These are phyloP conservation scores for Polyrhizophydium stewartii DNA, from an alignment of 371 early-diverging fungal genomes.

Conservation along the genomic window DNA sequence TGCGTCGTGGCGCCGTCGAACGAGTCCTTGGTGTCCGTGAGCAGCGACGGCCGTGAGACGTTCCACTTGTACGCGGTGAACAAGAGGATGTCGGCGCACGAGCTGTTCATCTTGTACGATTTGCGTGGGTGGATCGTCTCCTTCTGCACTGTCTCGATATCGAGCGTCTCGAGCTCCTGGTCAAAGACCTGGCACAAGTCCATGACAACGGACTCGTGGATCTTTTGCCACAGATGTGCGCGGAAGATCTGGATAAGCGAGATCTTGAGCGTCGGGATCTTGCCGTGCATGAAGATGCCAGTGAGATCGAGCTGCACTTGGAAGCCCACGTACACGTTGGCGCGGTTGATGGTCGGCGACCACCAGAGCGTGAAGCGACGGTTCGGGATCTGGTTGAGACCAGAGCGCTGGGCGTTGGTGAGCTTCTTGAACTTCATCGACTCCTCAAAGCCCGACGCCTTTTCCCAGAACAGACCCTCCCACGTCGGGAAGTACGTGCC, in stretches of 20 bases:
- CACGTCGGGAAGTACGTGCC: constrained; percentile 96
- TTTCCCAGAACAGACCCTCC: constrained; percentile 99
- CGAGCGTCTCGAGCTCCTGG: constrained; percentile 95
- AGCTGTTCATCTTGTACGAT: constrained; percentile 96
- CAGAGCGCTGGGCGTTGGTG: constrained; percentile 98
- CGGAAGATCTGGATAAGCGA: constrained; percentile 99
- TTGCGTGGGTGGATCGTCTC: constrained; percentile 98
- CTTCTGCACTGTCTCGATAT: constrained; percentile 98
- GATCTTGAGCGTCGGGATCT: constrained; percentile 98
- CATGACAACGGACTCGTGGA: constrained; percentile 70
- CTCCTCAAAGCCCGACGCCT: constrained; percentile 44
- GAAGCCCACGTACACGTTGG: constrained; percentile 99
- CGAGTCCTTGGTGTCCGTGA: constrained; percentile 85
- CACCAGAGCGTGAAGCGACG: constrained; percentile 99
- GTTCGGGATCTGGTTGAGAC: constrained; percentile 99
- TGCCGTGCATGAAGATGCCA: constrained; percentile 99
- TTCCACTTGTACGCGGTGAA: constrained; percentile 98
- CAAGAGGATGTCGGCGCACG: constrained; percentile 80
- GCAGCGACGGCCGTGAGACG: constrained; percentile 87
- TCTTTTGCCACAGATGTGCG: constrained; percentile 99
- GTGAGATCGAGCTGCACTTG: constrained; percentile 98
- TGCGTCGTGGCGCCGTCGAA: constrained; percentile 96
- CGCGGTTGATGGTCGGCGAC: constrained; percentile 98
- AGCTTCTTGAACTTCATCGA: constrained; percentile 78
- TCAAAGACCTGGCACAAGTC: constrained; percentile 91